Evolutionary conservation across 352 stramenopile species (phyloP).

Genomic region (Pythium scleroteichum): DNA sequence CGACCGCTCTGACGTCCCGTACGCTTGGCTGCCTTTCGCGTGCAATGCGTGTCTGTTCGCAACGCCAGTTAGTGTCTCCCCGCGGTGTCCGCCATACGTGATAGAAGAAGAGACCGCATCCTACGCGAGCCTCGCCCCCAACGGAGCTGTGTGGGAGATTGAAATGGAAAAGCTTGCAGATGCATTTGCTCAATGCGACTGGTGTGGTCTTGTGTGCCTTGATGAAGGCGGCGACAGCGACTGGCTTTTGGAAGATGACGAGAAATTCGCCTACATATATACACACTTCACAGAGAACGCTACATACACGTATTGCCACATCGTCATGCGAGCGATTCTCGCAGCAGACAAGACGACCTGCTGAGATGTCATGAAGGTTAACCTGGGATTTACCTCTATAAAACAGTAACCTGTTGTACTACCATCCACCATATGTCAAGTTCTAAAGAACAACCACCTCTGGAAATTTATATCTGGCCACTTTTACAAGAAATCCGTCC

Average conservation of each 20-base stretch:
- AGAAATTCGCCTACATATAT: slow-evolving; percentile 6
- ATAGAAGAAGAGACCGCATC: slow-evolving; percentile 24
- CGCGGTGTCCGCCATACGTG: slow-evolving; percentile 22
- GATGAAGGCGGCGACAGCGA: neutral
- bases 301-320: slow-evolving; percentile 4
- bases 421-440: no score
- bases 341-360: neutral
- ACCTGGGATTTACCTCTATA: neutral
- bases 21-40: slow-evolving; percentile 11
- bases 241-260: neutral
- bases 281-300: neutral
- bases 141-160: slow-evolving; percentile 20
- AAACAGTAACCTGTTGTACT: neutral
- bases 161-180: slow-evolving; percentile 26
- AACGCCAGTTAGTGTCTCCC: neutral
- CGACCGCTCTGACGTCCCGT: slow-evolving; percentile 5
- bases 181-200: slow-evolving; percentile 21
- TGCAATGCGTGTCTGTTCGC: slow-evolving; percentile 23
- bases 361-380: neutral
- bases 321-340: neutral
- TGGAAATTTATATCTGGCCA: neutral
- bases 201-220: slow-evolving; percentile 9
- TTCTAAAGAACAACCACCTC: neutral
- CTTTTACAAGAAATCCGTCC: neutral
- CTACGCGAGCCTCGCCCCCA: slow-evolving; percentile 14